phyloP scores from a whole-genome alignment of 805 yeast genomes.

The Clavispora asparagi region DNA sequence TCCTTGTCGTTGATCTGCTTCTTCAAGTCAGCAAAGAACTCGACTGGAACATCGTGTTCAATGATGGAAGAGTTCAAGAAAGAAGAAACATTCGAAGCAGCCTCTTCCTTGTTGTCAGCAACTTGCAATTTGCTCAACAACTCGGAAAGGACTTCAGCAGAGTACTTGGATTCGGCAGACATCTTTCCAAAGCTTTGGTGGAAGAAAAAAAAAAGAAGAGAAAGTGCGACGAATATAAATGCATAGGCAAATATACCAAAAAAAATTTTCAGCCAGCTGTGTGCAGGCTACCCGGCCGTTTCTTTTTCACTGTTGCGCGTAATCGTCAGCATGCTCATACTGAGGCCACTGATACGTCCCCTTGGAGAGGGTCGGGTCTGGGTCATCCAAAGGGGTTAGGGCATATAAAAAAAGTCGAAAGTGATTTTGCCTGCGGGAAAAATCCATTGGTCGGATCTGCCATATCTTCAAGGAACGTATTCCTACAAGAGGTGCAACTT shows the following conservation, averaged over 20 bases:
- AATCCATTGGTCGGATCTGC: not conserved
- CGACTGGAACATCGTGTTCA: conserved; percentile 96
- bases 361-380: not conserved
- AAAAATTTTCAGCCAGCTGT: conserved; percentile 9
- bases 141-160: conserved; percentile 82
- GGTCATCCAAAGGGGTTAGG: not conserved
- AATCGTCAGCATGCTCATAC: not conserved
- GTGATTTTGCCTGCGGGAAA: not conserved
- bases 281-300: conserved; percentile 11
- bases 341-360: not conserved
- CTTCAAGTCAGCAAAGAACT: conserved; percentile 74
- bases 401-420: not conserved
- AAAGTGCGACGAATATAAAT: conserved; percentile 7
- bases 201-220: conserved; percentile 10
- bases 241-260: conserved; percentile 11
- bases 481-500: too few relatives aligned
- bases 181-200: conserved; percentile 27
- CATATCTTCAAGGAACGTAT: too few relatives aligned
- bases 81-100: conserved; percentile 85
- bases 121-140: conserved; percentile 88
- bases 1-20: conserved; percentile 75
- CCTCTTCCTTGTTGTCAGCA: conserved; percentile 83
- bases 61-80: conserved; percentile 95
- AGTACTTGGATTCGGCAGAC: conserved; percentile 58
- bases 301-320: conserved; percentile 6